Conservation (phyloP, 345 rosid genomes). For the Alliaria petiolata region DNA sequence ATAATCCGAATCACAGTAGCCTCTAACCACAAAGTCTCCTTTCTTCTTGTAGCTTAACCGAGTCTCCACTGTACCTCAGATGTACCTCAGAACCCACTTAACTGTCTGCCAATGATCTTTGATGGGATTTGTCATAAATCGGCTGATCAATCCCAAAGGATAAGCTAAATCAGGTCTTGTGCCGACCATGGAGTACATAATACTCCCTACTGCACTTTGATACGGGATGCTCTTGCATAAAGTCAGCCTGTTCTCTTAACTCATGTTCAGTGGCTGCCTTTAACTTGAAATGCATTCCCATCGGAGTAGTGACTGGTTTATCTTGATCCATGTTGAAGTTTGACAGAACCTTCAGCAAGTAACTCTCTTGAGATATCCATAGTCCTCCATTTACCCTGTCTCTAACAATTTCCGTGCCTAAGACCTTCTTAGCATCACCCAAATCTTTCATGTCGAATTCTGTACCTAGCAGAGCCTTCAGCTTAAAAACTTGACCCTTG, state of each 20-base stretch:
- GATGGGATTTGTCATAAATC: fast-evolving
- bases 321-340: not conserved
- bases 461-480: too few relatives aligned
- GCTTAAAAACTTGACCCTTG: fast-evolving
- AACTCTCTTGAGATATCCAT: too few relatives aligned
- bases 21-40: not conserved
- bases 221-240: not conserved
- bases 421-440: not conserved
- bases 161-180: not conserved
- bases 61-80: not conserved
- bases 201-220: too few relatives aligned
- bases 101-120: not conserved
- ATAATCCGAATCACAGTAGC: not conserved
- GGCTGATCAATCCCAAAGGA: not conserved
- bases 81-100: not conserved
- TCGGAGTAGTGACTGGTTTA: not conserved
- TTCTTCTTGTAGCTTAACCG: not conserved
- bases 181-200: not conserved
- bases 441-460: not conserved
- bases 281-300: not conserved
- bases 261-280: not conserved
- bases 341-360: too few relatives aligned
- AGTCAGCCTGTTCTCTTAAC: not conserved
- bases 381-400: not conserved
- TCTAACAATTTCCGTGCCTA: too few relatives aligned